These are phyloP conservation scores for Graphilbum ipis-grandicollis DNA, from an alignment of 2,329 filamentous ascomycete genomes.

Conservation along the genomic window DNA sequence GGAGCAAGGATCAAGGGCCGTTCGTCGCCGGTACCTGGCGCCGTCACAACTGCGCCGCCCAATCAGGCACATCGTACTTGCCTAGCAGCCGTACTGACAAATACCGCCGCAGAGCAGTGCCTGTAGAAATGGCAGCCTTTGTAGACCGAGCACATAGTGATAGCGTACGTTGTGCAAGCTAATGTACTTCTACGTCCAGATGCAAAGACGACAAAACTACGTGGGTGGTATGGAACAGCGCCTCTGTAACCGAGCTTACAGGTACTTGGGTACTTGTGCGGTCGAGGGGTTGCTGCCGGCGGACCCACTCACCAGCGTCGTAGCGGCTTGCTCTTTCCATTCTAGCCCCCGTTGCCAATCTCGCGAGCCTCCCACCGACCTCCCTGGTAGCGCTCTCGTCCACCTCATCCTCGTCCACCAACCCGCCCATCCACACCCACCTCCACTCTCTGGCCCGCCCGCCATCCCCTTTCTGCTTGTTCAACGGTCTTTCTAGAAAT, in stretches of 20 bases:
- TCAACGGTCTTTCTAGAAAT: constrained; percentile 29
- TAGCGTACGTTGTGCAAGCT: no score
- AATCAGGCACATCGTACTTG: no score
- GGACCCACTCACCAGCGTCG: constrained; percentile 7
- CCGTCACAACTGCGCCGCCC: no score
- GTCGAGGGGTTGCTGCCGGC: constrained; percentile 6
- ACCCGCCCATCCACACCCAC: constrained; percentile 1
- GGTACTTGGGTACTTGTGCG: not conserved
- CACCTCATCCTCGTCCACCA: not conserved
- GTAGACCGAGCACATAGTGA: no score
- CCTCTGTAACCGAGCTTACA: constrained; percentile 11
- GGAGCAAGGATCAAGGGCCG: no score
- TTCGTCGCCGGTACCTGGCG: no score
- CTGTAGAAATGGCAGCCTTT: no score
- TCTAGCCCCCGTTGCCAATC: constrained; percentile 9
- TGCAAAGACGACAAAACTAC: no score
- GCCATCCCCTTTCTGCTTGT: constrained; percentile 24
- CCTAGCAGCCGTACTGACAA: no score
- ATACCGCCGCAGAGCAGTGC: no score
- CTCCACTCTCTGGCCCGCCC: constrained; percentile 14
- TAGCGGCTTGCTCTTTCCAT: constrained; percentile 8
- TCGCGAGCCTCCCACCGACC: not conserved
- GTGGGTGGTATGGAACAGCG: no score
- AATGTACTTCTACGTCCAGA: no score
- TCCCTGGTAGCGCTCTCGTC: not conserved